These are phyloP conservation scores for Penicillium digitatum DNA, from an alignment of 2,329 filamentous ascomycete genomes.

Conservation along the genomic window DNA sequence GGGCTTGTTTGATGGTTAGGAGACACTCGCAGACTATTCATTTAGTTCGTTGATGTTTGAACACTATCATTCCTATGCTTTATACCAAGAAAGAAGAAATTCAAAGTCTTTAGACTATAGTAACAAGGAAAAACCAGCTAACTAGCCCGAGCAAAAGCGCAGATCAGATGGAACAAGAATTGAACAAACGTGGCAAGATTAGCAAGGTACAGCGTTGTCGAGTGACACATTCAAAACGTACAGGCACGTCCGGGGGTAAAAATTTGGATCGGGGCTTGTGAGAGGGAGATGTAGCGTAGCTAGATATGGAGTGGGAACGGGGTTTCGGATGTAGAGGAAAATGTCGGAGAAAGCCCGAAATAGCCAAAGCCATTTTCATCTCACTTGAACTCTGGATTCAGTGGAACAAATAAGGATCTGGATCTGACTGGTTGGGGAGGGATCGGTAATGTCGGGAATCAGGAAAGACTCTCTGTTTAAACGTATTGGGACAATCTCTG, in stretches of 20 bases:
- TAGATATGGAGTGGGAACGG: not conserved
- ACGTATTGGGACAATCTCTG: slow-evolving; percentile 80
- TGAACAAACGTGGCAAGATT: not conserved
- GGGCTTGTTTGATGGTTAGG: not conserved
- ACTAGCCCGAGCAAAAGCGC: slow-evolving; percentile 2
- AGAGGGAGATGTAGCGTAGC: not conserved
- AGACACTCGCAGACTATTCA: not conserved
- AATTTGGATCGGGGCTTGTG: not conserved
- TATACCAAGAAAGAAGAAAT: not conserved
- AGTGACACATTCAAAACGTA: slow-evolving; percentile 5
- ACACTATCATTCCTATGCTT: not conserved
- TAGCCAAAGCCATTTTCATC: not conserved
- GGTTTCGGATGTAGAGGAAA: not conserved
- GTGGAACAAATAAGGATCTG: not conserved
- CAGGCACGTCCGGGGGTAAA: not conserved
- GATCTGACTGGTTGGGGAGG: not conserved
- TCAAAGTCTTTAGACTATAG: slow-evolving; percentile 5
- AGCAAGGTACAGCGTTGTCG: slow-evolving; percentile 2
- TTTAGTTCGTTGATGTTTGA: not conserved
- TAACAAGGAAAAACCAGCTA: slow-evolving; percentile 8
- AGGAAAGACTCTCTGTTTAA: slow-evolving; percentile 46
- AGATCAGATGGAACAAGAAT: slow-evolving; percentile 1
- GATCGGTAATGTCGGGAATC: not conserved
- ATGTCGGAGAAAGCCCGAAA: not conserved
- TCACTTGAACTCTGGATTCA: not conserved